Evolutionary conservation across 352 stramenopile species (phyloP).

Genomic region (Globisporangium recalcitrans): DNA sequence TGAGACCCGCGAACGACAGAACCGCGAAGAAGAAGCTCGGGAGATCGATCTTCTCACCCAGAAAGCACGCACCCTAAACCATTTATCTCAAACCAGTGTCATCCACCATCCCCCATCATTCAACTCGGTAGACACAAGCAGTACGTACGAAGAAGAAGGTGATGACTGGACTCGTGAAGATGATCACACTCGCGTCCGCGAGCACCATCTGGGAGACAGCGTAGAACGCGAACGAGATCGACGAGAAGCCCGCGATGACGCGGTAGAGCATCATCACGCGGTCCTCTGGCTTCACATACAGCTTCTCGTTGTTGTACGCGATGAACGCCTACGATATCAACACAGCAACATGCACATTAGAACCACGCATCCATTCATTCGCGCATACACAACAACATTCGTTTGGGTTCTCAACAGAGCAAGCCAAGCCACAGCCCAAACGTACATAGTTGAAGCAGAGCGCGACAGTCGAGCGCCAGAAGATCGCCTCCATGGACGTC

Average conservation of each 20-base stretch:
- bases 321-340: constrained; percentile 17
- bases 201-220: constrained; percentile 78
- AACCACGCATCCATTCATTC: not conserved
- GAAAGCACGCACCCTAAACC: constrained; percentile 5
- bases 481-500: constrained; percentile 77
- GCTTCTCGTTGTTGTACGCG: constrained; percentile 44
- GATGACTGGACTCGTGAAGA: constrained; percentile 73
- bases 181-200: constrained; percentile 58
- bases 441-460: constrained; percentile 61
- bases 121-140: not conserved
- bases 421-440: not conserved
- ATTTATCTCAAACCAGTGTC: not conserved
- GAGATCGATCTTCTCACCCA: constrained; percentile 28
- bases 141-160: constrained; percentile 63
- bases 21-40: constrained; percentile 31
- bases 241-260: constrained; percentile 40
- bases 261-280: constrained; percentile 61
- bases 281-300: constrained; percentile 30
- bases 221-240: constrained; percentile 77
- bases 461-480: constrained; percentile 68
- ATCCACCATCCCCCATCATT: no score
- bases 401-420: no score
- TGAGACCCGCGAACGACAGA: constrained; percentile 29
- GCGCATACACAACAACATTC: not conserved
- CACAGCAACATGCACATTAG: constrained; percentile 17